These are phyloP conservation scores for Abortiporus biennis DNA, from an alignment of 1,284 basidiomycete species.

Conservation along the genomic window DNA sequence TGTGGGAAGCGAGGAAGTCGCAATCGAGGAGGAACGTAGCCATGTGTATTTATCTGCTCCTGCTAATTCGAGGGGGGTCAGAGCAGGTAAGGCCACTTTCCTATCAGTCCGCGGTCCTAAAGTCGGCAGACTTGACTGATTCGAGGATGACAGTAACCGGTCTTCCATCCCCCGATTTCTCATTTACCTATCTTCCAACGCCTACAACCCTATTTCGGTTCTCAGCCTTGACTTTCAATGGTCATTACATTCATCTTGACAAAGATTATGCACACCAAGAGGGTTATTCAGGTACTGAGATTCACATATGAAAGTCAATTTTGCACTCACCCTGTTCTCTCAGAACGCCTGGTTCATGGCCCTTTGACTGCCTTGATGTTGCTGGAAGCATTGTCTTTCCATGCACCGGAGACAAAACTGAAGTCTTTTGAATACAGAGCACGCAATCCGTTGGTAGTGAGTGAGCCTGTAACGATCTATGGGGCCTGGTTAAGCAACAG, in stretches of 20 bases:
- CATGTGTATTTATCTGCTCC: slow-evolving; percentile 66
- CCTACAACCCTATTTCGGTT: slow-evolving; percentile 76
- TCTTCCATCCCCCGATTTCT: slow-evolving; percentile 51
- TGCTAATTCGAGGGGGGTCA: slow-evolving; percentile 25
- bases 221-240: slow-evolving; percentile 79
- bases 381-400: slow-evolving; percentile 51
- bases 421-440: slow-evolving; percentile 67
- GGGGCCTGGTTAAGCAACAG: slow-evolving; percentile 39
- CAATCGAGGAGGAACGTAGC: slow-evolving; percentile 60
- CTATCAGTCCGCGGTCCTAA: neutral
- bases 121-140: neutral
- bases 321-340: neutral
- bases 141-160: slow-evolving; percentile 34
- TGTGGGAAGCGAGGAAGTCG: slow-evolving; percentile 34
- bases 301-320: neutral
- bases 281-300: slow-evolving; percentile 60
- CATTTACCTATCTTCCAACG: slow-evolving; percentile 61
- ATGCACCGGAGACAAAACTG: slow-evolving; percentile 39
- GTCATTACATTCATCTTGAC: slow-evolving; percentile 71
- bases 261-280: slow-evolving; percentile 64
- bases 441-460: slow-evolving; percentile 66
- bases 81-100: slow-evolving; percentile 34
- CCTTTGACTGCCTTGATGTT: slow-evolving; percentile 77
- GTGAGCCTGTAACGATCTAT: slow-evolving; percentile 47
- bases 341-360: slow-evolving; percentile 78